Evolutionary conservation across 192 early-diverging fungal genomes (phyloP).

Genomic region (Coemansia sp.): DNA sequence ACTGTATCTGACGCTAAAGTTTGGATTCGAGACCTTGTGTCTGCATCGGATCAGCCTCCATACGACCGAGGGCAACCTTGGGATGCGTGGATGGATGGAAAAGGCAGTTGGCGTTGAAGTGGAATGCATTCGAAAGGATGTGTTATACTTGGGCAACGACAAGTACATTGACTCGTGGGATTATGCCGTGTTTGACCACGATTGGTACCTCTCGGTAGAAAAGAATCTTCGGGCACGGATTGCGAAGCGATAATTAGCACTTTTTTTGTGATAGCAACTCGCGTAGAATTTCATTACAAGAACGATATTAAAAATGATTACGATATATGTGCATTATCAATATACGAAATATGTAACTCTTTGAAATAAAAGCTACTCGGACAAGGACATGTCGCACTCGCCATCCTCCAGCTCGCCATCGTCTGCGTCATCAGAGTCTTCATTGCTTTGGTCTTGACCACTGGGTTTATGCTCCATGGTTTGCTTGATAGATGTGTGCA

Average conservation of each 20-base stretch:
- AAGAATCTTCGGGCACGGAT: constrained; percentile 13
- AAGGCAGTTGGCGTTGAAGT: constrained; percentile 25
- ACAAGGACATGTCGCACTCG: constrained; percentile 50
- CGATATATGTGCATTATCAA: constrained; percentile 2
- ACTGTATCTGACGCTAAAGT: constrained; percentile 38
- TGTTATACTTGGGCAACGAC: constrained; percentile 26
- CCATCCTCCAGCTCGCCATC: constrained; percentile 40
- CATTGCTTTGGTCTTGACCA: not conserved
- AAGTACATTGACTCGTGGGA: constrained; percentile 44
- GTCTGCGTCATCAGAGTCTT: not conserved
- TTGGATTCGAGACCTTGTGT: constrained; percentile 33
- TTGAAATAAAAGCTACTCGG: constrained; percentile 20
- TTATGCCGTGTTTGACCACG: constrained; percentile 40
- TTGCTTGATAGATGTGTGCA: not conserved
- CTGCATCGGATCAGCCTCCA: constrained; percentile 43
- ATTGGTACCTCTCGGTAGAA: constrained; percentile 26
- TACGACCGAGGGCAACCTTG: constrained; percentile 31
- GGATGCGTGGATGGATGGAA: constrained; percentile 53
- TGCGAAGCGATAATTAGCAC: not conserved
- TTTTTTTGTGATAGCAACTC: not conserved
- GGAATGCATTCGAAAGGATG: constrained; percentile 41
- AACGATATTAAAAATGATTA: not conserved
- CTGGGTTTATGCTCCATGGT: not conserved
- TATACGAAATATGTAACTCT: not conserved
- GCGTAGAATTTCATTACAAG: too few relatives aligned